A percentile compares a stretch with the other conserved stretches of the same genome.
Conservation (phyloP, 257 asterid species). For the Cynanchum wilfordii region DNA sequence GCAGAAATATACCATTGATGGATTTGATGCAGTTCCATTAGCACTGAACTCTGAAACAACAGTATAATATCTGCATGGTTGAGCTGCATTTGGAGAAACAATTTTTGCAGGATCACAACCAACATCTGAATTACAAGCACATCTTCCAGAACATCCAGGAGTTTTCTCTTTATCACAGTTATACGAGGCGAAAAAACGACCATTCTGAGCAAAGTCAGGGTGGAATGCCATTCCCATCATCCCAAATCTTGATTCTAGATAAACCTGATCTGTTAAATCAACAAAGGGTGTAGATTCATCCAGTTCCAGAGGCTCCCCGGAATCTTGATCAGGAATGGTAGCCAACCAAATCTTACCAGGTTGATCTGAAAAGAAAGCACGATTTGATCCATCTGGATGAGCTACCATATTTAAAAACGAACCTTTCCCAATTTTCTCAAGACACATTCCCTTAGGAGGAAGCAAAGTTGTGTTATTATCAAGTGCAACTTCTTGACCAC, state of each 20-base stretch:
- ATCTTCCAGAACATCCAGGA: slow-evolving; percentile 65
- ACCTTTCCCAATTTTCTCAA: slow-evolving; percentile 70
- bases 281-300: slow-evolving; percentile 78
- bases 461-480: slow-evolving; percentile 32
- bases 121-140: slow-evolving; percentile 84
- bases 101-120: slow-evolving; percentile 80
- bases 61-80: slow-evolving; percentile 59
- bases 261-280: slow-evolving; percentile 79
- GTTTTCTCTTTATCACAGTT: slow-evolving; percentile 73
- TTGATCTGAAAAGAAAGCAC: slow-evolving; percentile 74
- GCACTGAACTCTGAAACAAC: slow-evolving; percentile 72
- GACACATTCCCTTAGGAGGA: slow-evolving; percentile 67
- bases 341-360: slow-evolving; percentile 86
- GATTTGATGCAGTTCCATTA: slow-evolving; percentile 69
- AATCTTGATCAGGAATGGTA: slow-evolving; percentile 73
- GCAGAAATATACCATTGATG: slow-evolving; percentile 46
- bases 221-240: slow-evolving; percentile 98
- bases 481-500: slow-evolving; percentile 48
- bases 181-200: slow-evolving; percentile 87
- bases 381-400: slow-evolving; percentile 89
- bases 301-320: slow-evolving; percentile 51
- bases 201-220: slow-evolving; percentile 64
- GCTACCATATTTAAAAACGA: slow-evolving; percentile 76
- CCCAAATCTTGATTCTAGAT: slow-evolving; percentile 60
- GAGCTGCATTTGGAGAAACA: slow-evolving; percentile 37